Percentiles rank a stretch among this genome's conserved stretches.
phyloP scores from a whole-genome alignment of 495 filamentous ascomycete species.

The Penicillium macrosclerotiorum region DNA sequence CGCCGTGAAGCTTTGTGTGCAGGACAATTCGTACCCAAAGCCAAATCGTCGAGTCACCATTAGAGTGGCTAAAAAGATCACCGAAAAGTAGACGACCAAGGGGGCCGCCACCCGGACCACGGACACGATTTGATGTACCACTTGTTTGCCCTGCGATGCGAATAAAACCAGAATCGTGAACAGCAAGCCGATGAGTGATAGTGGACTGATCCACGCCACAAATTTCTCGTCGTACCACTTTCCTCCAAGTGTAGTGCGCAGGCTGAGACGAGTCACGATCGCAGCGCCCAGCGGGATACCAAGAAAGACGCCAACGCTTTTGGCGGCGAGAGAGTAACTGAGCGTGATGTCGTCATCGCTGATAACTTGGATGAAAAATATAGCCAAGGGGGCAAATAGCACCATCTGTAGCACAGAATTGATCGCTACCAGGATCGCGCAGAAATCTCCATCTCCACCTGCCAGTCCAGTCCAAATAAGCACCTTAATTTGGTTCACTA shows the following conservation, averaged over 20 bases:
- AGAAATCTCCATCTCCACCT: constrained; percentile 76
- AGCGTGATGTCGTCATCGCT: constrained; percentile 44
- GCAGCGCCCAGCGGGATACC: constrained; percentile 82
- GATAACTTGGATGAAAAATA: constrained; percentile 75
- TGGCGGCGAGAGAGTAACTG: constrained; percentile 69
- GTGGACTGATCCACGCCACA: constrained; percentile 62
- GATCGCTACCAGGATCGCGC: constrained; percentile 83
- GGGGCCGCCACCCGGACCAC: constrained; percentile 78
- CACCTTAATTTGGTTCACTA: constrained; percentile 41
- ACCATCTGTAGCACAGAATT: constrained; percentile 86
- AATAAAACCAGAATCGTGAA: constrained; percentile 86
- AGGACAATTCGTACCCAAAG: constrained; percentile 67
- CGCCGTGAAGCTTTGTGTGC: constrained; percentile 87
- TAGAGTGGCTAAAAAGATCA: constrained; percentile 71
- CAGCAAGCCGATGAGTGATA: constrained; percentile 77
- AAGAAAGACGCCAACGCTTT: constrained; percentile 76
- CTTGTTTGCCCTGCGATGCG: constrained; percentile 73
- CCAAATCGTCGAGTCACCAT: constrained; percentile 52
- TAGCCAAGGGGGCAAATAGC: constrained; percentile 73
- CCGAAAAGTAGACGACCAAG: constrained; percentile 71
- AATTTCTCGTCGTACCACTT: constrained; percentile 66
- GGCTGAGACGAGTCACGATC: constrained; percentile 63
- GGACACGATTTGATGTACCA: constrained; percentile 78
- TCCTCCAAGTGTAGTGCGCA: constrained; percentile 51
- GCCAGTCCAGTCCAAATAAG: constrained; percentile 77